These are phyloP conservation scores for Geranium rotundifolium DNA, from an alignment of 345 rosid species.

Conservation along the genomic window DNA sequence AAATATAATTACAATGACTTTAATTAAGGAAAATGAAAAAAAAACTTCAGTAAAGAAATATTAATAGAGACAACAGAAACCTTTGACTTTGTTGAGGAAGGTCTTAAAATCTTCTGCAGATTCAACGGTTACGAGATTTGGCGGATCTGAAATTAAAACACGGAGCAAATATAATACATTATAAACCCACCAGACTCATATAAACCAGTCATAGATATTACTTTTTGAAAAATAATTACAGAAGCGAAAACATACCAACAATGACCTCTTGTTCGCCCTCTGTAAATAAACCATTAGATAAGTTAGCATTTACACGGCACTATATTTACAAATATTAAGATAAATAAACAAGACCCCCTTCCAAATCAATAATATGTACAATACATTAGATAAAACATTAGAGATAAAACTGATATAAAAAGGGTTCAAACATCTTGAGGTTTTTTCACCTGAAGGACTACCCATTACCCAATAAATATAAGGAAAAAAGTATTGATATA, in stretches of 20 bases:
- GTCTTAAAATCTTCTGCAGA: not conserved
- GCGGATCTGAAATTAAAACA: not conserved
- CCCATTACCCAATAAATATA: no score
- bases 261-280: not conserved
- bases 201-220: not conserved
- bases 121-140: not conserved
- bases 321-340: not conserved
- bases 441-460: no score
- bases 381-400: no score
- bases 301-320: not conserved
- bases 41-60: not conserved
- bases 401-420: no score
- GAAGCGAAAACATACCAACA: not conserved
- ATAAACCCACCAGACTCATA: not conserved
- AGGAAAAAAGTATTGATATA: not conserved
- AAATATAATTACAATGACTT: no score
- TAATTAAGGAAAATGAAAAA: not conserved
- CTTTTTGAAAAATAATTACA: no score
- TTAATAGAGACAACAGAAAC: not conserved
- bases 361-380: no score
- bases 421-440: no score
- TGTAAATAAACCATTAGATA: not conserved
- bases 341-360: no score
- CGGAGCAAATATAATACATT: not conserved
- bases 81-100: not conserved